Conservation (phyloP, 148 eudicot species). For the Rhododendron vialii region DNA sequence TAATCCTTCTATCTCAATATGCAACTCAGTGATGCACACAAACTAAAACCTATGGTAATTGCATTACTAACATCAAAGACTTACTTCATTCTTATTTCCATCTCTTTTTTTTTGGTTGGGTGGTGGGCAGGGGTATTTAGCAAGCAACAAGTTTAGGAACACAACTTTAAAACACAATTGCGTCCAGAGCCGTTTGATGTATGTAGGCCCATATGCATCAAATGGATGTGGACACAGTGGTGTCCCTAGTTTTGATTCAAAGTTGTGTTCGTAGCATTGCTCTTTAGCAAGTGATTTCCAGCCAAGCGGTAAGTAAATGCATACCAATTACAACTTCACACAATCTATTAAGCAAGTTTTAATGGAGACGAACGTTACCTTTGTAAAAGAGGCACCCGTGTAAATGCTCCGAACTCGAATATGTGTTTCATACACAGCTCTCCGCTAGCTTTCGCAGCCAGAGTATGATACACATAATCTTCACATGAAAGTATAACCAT, state of each 20-base stretch:
- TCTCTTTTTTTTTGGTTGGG: neutral
- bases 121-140: neutral
- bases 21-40: neutral
- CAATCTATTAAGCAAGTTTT: neutral
- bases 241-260: neutral
- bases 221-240: neutral
- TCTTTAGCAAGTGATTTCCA: neutral
- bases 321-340: neutral
- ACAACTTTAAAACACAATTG: neutral
- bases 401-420: slow-evolving; percentile 91
- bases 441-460: slow-evolving; percentile 95
- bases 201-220: neutral
- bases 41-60: neutral
- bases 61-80: neutral
- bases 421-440: slow-evolving; percentile 87
- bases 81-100: neutral
- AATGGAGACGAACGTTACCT: slow-evolving; percentile 26
- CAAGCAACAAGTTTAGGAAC: neutral
- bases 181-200: neutral
- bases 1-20: neutral
- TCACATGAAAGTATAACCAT: slow-evolving; percentile 1
- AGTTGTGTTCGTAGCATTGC: neutral
- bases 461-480: slow-evolving; percentile 91
- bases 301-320: neutral
- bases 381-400: slow-evolving; percentile 77